Evolutionary conservation across 305 asterid genomes (phyloP).

Genomic region (Striga hermonthica): DNA sequence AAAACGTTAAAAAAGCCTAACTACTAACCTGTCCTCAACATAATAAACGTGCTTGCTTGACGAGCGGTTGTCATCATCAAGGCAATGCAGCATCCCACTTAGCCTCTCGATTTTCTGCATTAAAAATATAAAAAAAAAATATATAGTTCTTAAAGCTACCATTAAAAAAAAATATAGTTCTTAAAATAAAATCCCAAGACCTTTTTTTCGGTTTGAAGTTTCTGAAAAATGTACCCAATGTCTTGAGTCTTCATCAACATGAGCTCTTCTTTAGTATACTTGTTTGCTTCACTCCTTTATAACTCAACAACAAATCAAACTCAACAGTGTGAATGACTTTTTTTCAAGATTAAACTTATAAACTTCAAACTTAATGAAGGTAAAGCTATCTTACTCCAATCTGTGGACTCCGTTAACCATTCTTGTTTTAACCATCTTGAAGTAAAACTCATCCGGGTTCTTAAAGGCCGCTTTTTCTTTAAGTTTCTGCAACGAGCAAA

Average conservation of each 20-base stretch:
- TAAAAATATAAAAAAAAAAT: constrained; percentile 17
- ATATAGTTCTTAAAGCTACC: constrained; percentile 2
- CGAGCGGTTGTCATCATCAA: constrained; percentile 36
- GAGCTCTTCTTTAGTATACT: constrained; percentile 62
- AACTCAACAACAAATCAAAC: constrained; percentile 28
- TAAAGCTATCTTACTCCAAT: constrained; percentile 49
- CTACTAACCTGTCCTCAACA: constrained; percentile 63
- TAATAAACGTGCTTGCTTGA: constrained; percentile 57
- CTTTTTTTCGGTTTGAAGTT: constrained; percentile 74
- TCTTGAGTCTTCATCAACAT: constrained; percentile 85
- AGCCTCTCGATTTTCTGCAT: constrained; percentile 74
- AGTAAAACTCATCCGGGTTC: constrained; percentile 90
- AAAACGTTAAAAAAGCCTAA: not conserved
- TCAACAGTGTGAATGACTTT: constrained; percentile 2
- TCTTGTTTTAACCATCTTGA: constrained; percentile 63
- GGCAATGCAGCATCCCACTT: constrained; percentile 45
- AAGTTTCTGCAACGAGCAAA: constrained; percentile 56
- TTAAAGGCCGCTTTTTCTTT: constrained; percentile 77
- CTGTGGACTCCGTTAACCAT: constrained; percentile 68
- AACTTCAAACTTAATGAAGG: not conserved
- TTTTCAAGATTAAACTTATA: not conserved
- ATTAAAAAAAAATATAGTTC: constrained; percentile 3
- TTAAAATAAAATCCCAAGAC: constrained; percentile 34
- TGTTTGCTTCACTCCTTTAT: constrained; percentile 63
- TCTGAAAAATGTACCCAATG: constrained; percentile 66